These are phyloP conservation scores for Candida ficus DNA, from an alignment of 805 yeast genomes.

Conservation along the genomic window DNA sequence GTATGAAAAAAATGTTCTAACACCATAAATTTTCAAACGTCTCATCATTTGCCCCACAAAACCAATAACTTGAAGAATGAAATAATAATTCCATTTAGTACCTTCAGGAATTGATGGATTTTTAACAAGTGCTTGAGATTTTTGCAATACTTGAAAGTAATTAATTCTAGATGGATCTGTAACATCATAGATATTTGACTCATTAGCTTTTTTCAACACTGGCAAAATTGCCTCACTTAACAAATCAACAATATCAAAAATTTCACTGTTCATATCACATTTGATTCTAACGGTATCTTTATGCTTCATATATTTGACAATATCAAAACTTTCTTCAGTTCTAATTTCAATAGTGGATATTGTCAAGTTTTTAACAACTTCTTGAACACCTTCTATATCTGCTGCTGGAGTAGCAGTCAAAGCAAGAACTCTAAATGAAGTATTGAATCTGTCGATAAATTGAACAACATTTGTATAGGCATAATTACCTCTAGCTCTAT, in stretches of 20 bases:
- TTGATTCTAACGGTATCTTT: constrained; percentile 57
- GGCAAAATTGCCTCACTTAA: constrained; percentile 67
- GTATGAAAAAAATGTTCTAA: constrained; percentile 67
- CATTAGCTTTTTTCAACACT: constrained; percentile 55
- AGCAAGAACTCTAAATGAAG: constrained; percentile 72
- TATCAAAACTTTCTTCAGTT: constrained; percentile 80
- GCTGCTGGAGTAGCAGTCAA: constrained; percentile 96
- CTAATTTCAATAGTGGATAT: constrained; percentile 81
- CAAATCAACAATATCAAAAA: constrained; percentile 47
- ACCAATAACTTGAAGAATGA: constrained; percentile 55
- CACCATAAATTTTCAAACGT: constrained; percentile 75
- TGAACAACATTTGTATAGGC: constrained; percentile 83
- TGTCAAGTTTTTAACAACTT: constrained; percentile 63
- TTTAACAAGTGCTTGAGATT: constrained; percentile 50
- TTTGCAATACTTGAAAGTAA: constrained; percentile 66
- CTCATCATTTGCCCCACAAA: constrained; percentile 68
- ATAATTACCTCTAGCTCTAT: constrained; percentile 85
- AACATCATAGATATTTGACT: constrained; percentile 55
- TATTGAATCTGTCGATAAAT: constrained; percentile 54
- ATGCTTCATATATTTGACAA: constrained; percentile 68
- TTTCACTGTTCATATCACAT: constrained; percentile 50
- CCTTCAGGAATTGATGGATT: constrained; percentile 61
- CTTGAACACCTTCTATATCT: constrained; percentile 82
- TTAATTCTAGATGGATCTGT: constrained; percentile 65
- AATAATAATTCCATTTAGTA: constrained; percentile 66